Percentiles rank a stretch among this genome's conserved stretches.
Conservation (phyloP, 2,329 filamentous ascomycete species). For the Tolypocladium paradoxum region DNA sequence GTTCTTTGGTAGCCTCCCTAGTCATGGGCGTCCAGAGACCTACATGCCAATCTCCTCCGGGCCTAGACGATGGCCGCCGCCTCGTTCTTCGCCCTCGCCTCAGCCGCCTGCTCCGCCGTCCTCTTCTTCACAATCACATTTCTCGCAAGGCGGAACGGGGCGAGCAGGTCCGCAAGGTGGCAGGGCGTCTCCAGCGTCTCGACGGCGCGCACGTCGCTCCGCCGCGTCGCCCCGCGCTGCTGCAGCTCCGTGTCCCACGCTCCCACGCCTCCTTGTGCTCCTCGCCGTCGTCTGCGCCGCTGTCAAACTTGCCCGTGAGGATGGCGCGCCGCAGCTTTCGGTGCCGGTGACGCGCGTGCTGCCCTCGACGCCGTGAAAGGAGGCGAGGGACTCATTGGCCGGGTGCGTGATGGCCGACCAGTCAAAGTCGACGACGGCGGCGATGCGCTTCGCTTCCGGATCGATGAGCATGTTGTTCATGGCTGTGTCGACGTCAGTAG, state of each 20-base stretch:
- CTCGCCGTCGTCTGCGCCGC: background rate
- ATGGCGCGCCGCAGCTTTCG: slow-evolving; percentile 1
- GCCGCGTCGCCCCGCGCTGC: background rate
- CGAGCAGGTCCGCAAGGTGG: background rate
- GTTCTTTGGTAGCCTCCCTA: too few relatives aligned
- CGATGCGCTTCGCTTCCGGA: slow-evolving; percentile 8
- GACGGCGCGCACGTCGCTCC: background rate
- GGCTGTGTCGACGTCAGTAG: slow-evolving; percentile 4
- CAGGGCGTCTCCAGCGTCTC: background rate
- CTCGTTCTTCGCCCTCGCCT: background rate
- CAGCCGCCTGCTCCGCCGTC: background rate
- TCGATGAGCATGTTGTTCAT: slow-evolving; percentile 17
- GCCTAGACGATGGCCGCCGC: background rate
- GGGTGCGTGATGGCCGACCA: slow-evolving; percentile 13
- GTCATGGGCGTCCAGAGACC: too few relatives aligned
- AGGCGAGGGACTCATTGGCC: slow-evolving; percentile 12
- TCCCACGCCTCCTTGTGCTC: background rate
- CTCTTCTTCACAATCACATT: background rate
- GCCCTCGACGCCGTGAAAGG: background rate
- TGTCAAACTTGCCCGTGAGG: background rate
- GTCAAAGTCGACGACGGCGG: slow-evolving; percentile 18
- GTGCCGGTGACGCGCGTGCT: background rate
- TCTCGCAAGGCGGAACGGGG: background rate
- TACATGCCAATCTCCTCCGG: background rate
- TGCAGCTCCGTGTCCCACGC: background rate